Evolutionary conservation across 2,329 filamentous ascomycete genomes (phyloP), one percentile per base, ranked within the genome.

Genomic region (Pseudogymnoascus sp.): DNA sequence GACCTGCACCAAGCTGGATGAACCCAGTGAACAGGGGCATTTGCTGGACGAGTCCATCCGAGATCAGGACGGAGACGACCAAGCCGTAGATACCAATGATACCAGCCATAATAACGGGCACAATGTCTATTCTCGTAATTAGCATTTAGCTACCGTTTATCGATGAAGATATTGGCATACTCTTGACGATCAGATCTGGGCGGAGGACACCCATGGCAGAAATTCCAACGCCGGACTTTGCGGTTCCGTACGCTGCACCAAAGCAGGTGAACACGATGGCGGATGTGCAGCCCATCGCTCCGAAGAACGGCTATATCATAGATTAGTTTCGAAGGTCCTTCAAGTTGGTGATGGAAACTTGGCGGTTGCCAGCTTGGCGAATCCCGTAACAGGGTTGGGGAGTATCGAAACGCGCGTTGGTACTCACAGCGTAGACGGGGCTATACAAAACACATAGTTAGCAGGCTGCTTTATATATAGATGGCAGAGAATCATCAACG

Each of bases 91-190:
- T 97, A 88, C 90, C 94, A 78, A 99, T 97, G 78, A 99, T 99
- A 97, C 94, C 94, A 82, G 94, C 94, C 94, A 99, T 99, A 86
- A 99, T 96, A 77, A 97, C 94, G 74, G 94, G 94, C 66, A 97
- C 92, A 76, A 97, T 96, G 83, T 96, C 92, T 97, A 67, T 8
- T 56, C 37, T 56, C 57, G 6, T 38, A 23, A 59, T 69, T 62
- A 69, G 63, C 62, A 30, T n/a, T 37, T 30, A 30, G 34, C 19
- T 21, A 12, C 9, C 9, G n/a, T 28, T 52, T 57, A 7, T 4
- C 26, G 8, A 30, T 13, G 19, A 18, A 26, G n/a, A 15, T 59
- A 57, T 61, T 55, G 38, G 68, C 91, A 72, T 87, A 97, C 94
- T 97, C 88, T 96, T 97, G 76, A 99, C 92, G 75, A 97, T 96